phyloP scores from a whole-genome alignment of 768 basidiomycete genomes.

The Pleurotus eryngii region DNA sequence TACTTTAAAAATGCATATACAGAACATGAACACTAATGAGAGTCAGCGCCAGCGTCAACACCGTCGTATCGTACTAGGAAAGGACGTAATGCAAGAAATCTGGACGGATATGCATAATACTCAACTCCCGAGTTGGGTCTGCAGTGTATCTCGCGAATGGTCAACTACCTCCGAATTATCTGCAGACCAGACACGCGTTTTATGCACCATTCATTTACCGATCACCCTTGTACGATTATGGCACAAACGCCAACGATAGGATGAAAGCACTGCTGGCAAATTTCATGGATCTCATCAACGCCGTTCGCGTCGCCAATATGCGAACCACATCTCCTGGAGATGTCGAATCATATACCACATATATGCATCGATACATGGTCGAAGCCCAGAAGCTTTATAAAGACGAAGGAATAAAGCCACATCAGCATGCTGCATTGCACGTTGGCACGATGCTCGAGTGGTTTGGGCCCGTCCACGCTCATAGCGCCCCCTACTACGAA shows the following conservation, averaged over 20 bases:
- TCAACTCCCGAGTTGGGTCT: conserved; percentile 27
- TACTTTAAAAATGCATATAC: conserved; percentile 3
- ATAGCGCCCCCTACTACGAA: conserved; percentile 25
- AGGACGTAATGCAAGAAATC: conserved; percentile 22
- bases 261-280: conserved; percentile 18
- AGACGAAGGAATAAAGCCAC: conserved; percentile 14
- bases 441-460: conserved; percentile 13
- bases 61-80: conserved; percentile 20
- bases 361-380: conserved; percentile 17
- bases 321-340: conserved; percentile 15
- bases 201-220: conserved; percentile 23
- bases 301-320: conserved; percentile 19
- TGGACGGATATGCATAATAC: conserved; percentile 27
- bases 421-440: conserved; percentile 21
- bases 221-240: conserved; percentile 25
- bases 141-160: conserved; percentile 25
- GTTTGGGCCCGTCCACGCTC: conserved; percentile 24
- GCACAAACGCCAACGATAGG: conserved; percentile 10
- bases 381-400: conserved; percentile 12
- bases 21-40: not conserved
- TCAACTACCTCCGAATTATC: conserved; percentile 21
- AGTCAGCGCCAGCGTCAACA: not conserved
- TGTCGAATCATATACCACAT: conserved; percentile 14
- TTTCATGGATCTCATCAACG: conserved; percentile 25
- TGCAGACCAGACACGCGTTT: conserved; percentile 24